Base-by-base conservation (phyloP, 306 rosid species). In the Casuarina equisetifolia region DNA sequence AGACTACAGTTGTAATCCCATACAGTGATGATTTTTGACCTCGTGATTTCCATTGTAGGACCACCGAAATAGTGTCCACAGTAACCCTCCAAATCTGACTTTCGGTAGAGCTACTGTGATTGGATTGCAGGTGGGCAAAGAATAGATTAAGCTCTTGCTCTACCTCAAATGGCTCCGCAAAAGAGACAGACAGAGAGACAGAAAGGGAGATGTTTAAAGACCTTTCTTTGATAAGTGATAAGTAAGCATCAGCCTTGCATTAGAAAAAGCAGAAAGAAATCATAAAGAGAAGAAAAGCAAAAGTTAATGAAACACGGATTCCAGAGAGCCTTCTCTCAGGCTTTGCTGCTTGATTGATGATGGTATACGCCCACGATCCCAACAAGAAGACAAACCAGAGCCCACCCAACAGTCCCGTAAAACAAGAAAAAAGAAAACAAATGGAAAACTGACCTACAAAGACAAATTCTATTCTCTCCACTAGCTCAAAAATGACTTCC, bases 321-420 rank as follows among this genome's bases (percentile, higher is more conserved):
- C 85, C 90, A 79, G 69, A 59, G 89, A n/a, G 67, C 74, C 59
- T 35, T 73, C 57, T 17, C 73, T 78, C 76, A 71, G 53, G 35
- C 77, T 74, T 53, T 75, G 62, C 58, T 73, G 46, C 52, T 66
- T 4, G 12, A 48, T 71, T 77, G 44, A 68, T 85, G 86, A 84
- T 82, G 75, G 84, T 89, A 83, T 75, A 73, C 80, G 76, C 89
- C 90, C 88, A 75, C 85, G 84, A 82, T 82, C 70, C 84, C 84
- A 84, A 82, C 89, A 82, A 87, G 35, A 84, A 85, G 92, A 94
- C 96, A 91, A 82, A 82, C 55, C 75, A 70, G 72, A 74, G 79
- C 89, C 91, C 91, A 87, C 97, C 93, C 46, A 90, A 76, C 87
- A 79, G 73, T 74, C 68, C 86, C 50, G 3, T 40, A 40, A 66